Evolutionary conservation across 768 basidiomycete genomes (phyloP).

Genomic region (Atractiella rhizophila): DNA sequence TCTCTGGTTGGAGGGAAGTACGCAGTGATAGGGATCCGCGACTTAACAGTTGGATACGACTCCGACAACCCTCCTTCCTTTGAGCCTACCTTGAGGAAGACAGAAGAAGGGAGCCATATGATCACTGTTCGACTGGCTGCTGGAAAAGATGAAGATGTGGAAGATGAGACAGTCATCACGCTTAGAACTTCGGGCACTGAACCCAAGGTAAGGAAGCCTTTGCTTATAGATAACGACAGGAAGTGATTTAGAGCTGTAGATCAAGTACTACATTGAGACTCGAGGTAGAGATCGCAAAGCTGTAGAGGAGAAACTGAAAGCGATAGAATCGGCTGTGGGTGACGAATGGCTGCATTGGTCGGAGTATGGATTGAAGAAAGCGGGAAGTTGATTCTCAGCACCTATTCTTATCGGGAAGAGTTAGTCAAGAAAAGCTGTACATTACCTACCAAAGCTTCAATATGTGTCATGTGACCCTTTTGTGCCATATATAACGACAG

Average conservation of each 20-base stretch:
- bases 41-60: slow-evolving; percentile 42
- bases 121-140: slow-evolving; percentile 38
- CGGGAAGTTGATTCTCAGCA: too few relatives aligned
- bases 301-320: slow-evolving; percentile 30
- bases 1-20: slow-evolving; percentile 34
- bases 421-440: too few relatives aligned
- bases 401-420: too few relatives aligned
- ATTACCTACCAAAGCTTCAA: too few relatives aligned
- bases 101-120: slow-evolving; percentile 36
- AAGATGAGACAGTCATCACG: slow-evolving; percentile 53
- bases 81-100: slow-evolving; percentile 26
- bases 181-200: slow-evolving; percentile 85
- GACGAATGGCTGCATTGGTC: slow-evolving; percentile 43
- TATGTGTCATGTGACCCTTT: too few relatives aligned
- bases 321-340: slow-evolving; percentile 37
- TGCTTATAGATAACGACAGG: background rate
- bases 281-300: slow-evolving; percentile 30
- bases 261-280: slow-evolving; percentile 76
- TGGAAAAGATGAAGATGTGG: slow-evolving; percentile 20
- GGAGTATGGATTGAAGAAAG: slow-evolving; percentile 26
- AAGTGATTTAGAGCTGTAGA: slow-evolving; percentile 22
- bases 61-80: slow-evolving; percentile 44
- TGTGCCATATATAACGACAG: too few relatives aligned
- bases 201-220: slow-evolving; percentile 37
- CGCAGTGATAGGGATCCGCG: slow-evolving; percentile 39